These are phyloP conservation scores for Wickerhamomyces chambardii DNA, from an alignment of 805 yeast genomes.

Conservation along the genomic window DNA sequence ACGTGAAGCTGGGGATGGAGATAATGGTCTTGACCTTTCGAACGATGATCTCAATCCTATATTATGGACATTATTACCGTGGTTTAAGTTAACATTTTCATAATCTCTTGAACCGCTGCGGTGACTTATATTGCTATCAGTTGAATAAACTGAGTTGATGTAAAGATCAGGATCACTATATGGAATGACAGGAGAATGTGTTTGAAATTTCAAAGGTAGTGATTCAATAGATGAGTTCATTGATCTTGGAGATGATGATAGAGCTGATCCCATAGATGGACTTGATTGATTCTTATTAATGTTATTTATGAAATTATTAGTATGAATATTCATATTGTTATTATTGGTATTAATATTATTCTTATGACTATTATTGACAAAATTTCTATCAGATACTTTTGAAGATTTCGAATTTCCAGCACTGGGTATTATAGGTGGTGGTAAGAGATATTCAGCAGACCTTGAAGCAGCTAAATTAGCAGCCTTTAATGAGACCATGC, in stretches of 20 bases:
- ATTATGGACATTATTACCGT: no score
- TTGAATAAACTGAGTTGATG: background rate
- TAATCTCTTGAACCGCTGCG: no score
- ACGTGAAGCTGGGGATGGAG: no score
- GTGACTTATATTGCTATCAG: background rate
- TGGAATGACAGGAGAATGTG: background rate
- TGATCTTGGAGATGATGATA: background rate
- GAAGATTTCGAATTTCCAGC: background rate
- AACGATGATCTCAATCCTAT: background rate
- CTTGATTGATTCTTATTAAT: background rate
- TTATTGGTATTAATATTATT: no score
- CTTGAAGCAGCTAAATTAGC: background rate
- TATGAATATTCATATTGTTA: no score
- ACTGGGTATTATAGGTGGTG: background rate
- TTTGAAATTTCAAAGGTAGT: background rate
- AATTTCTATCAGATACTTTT: background rate
- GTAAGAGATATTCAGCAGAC: background rate
- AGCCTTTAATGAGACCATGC: background rate
- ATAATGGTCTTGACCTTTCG: background rate
- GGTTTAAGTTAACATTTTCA: no score
- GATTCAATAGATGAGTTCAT: background rate
- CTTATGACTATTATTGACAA: no score
- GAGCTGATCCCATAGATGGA: background rate
- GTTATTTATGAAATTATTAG: no score
- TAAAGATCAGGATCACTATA: background rate